Conservation (phyloP, 805 yeast genomes). For the Pichia paraexigua region DNA sequence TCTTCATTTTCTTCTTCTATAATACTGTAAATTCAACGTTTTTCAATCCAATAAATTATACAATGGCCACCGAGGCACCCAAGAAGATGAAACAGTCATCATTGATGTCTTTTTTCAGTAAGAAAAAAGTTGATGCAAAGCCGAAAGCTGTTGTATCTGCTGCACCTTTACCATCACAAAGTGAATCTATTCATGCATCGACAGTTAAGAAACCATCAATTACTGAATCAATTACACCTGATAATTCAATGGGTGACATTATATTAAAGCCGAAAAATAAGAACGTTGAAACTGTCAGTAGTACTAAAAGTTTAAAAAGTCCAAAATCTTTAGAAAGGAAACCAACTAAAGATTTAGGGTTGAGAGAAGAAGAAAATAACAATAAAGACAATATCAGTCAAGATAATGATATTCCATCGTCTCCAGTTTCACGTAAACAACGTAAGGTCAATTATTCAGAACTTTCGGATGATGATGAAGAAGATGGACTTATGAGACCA, state of each 20-base stretch:
- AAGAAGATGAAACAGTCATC: constrained; percentile 24
- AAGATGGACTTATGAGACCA: constrained; percentile 4
- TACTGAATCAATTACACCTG: constrained; percentile 20
- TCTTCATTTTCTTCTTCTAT: background rate
- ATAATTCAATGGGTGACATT: constrained; percentile 16
- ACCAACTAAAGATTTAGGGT: background rate
- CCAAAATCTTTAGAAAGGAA: constrained; percentile 10
- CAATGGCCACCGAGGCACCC: background rate
- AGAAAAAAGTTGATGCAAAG: background rate
- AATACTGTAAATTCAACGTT: background rate
- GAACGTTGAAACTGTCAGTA: background rate
- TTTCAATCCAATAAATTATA: background rate
- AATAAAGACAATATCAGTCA: background rate
- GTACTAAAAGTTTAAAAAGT: constrained; percentile 4
- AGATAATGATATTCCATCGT: constrained; percentile 14
- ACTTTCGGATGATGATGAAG: constrained; percentile 14
- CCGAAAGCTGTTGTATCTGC: background rate
- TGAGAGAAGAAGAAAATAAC: background rate
- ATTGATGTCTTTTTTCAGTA: constrained; percentile 26
- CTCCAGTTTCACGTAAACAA: constrained; percentile 12
- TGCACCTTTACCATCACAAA: background rate
- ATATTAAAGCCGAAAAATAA: background rate
- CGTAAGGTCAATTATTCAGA: constrained; percentile 18
- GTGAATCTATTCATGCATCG: background rate
- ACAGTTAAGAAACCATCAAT: background rate